Percentiles rank a stretch among this genome's conserved stretches.
Evolutionary conservation across 208 protist genomes (phyloP).

Genomic region (Novymonas esmeraldas): DNA sequence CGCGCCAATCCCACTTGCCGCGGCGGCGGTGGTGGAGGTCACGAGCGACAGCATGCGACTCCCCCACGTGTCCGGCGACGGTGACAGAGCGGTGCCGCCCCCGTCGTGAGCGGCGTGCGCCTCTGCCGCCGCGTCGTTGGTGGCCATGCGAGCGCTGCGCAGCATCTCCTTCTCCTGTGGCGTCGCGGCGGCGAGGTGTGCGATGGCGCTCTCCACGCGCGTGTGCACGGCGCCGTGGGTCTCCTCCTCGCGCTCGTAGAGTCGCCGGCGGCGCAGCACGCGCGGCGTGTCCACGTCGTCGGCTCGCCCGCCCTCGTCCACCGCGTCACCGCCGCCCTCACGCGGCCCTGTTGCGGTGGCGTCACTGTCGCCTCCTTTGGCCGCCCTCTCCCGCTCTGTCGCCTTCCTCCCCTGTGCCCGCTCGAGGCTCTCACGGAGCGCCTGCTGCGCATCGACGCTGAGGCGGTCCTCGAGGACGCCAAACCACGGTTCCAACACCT

Average conservation of each 20-base stretch:
- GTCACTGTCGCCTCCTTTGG: not conserved
- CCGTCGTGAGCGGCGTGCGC: constrained; percentile 1
- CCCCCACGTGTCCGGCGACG: constrained; percentile 21
- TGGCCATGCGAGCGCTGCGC: constrained; percentile 7
- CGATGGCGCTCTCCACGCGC: constrained; percentile 18
- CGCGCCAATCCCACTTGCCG: not conserved
- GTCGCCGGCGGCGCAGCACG: constrained; percentile 13
- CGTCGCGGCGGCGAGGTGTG: constrained; percentile 21
- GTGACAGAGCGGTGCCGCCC: not conserved
- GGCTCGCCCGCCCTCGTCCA: not conserved
- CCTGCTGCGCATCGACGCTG: not conserved
- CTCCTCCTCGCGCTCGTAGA: constrained; percentile 14
- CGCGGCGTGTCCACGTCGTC: constrained; percentile 16
- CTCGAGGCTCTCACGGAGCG: not conserved
- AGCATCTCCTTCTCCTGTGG: constrained; percentile 28
- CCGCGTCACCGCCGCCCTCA: not conserved
- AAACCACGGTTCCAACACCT: constrained; percentile 32
- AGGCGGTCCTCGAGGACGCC: constrained; percentile 28
- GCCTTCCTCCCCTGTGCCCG: not conserved
- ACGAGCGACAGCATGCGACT: constrained; percentile 30
- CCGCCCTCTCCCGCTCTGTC: not conserved
- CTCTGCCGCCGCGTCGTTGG: not conserved
- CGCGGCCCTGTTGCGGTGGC: not conserved
- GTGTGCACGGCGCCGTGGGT: constrained; percentile 28
- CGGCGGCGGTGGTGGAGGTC: constrained; percentile 5